Evolutionary conservation across 1,139 yeast genomes (phyloP).

Genomic region (Scheffersomyces parashehatae): DNA sequence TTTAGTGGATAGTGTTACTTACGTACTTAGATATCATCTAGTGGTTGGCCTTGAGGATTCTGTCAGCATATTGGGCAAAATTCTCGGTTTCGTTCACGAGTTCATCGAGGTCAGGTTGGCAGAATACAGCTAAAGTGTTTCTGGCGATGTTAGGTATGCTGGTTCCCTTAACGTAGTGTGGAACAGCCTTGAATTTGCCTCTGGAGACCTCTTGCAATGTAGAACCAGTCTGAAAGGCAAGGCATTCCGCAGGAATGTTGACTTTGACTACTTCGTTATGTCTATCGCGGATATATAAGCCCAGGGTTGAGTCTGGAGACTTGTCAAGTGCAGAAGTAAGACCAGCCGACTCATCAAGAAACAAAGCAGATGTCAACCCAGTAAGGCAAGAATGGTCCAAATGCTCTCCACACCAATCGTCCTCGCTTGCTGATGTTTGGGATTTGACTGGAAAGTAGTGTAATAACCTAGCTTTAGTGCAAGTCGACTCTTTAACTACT

Average conservation of each 20-base stretch:
- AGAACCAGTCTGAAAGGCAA: slow-evolving; percentile 69
- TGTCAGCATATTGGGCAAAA: slow-evolving; percentile 51
- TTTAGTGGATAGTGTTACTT: no score
- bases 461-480: slow-evolving; percentile 60
- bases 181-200: slow-evolving; percentile 58
- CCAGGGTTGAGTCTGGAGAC: slow-evolving; percentile 50
- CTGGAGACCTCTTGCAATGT: slow-evolving; percentile 55
- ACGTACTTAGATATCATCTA: slow-evolving; percentile 4
- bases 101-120: slow-evolving; percentile 61
- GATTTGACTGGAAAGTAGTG: slow-evolving; percentile 47
- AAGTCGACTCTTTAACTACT: slow-evolving; percentile 50
- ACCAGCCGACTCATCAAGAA: slow-evolving; percentile 40
- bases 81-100: slow-evolving; percentile 43
- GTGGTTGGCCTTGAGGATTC: slow-evolving; percentile 38
- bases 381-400: slow-evolving; percentile 65
- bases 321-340: slow-evolving; percentile 20
- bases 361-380: slow-evolving; percentile 59
- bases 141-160: slow-evolving; percentile 39
- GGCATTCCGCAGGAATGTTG: slow-evolving; percentile 53
- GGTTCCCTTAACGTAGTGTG: slow-evolving; percentile 57
- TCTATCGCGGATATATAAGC: slow-evolving; percentile 55
- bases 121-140: slow-evolving; percentile 63
- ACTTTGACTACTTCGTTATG: slow-evolving; percentile 49
- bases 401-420: slow-evolving; percentile 68
- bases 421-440: slow-evolving; percentile 15